A percentile compares a stretch with the other conserved stretches of the same genome.
Evolutionary conservation across 257 asterid genomes (phyloP).

Genomic region (Henckelia pumila): DNA sequence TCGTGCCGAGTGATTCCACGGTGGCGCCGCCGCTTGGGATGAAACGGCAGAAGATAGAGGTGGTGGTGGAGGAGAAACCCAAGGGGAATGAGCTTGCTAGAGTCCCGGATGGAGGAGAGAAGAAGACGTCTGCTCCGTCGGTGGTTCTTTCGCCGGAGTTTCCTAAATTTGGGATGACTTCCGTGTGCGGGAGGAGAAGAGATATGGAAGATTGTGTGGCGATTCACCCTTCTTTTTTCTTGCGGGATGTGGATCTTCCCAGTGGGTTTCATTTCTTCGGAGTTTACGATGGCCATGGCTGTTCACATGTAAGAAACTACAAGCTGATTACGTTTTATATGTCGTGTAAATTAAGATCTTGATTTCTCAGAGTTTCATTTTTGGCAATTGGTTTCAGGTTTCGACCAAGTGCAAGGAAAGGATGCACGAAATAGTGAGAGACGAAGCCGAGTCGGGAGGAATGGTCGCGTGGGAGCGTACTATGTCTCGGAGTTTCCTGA

Average conservation of each 20-base stretch:
- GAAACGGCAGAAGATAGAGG: slow-evolving; percentile 42
- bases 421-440: slow-evolving; percentile 85
- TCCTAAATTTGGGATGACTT: slow-evolving; percentile 64
- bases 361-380: too few relatives aligned
- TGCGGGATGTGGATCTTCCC: slow-evolving; percentile 17
- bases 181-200: slow-evolving; percentile 82
- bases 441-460: slow-evolving; percentile 41
- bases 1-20: slow-evolving; percentile 57
- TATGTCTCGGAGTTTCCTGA: slow-evolving; percentile 56
- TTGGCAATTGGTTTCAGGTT: too few relatives aligned
- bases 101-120: slow-evolving; percentile 4
- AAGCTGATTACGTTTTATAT: too few relatives aligned
- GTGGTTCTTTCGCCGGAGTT: slow-evolving; percentile 16
- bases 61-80: slow-evolving; percentile 6
- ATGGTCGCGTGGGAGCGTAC: slow-evolving; percentile 53
- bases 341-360: too few relatives aligned
- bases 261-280: slow-evolving; percentile 65
- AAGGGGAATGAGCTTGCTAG: slow-evolving; percentile 11
- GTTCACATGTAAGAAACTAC: slow-evolving; percentile 73
- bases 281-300: slow-evolving; percentile 96
- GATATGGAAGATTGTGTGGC: slow-evolving; percentile 95
- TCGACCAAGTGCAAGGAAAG: slow-evolving; percentile 74
- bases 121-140: slow-evolving; percentile 10
- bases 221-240: slow-evolving; percentile 46
- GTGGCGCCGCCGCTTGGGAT: slow-evolving; percentile 42